phyloP scores from a whole-genome alignment of 2,329 filamentous ascomycete species.

The Metarhizium sp. region DNA sequence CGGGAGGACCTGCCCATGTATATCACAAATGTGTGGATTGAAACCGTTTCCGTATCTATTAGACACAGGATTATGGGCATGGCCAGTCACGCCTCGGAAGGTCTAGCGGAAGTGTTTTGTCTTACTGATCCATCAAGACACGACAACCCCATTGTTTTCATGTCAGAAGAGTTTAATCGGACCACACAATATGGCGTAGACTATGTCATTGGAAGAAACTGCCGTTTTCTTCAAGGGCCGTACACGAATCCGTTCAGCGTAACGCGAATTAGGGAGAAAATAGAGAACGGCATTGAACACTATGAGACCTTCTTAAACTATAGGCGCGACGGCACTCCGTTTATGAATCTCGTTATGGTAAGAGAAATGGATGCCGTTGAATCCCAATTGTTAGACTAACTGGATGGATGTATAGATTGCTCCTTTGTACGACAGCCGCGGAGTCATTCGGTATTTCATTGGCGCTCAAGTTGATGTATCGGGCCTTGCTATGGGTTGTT shows the following conservation, averaged over 20 bases:
- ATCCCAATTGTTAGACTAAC: neutral
- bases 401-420: conserved; percentile 46
- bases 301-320: conserved; percentile 72
- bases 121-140: conserved; percentile 61
- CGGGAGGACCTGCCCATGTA: conserved; percentile 62
- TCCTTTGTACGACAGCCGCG: conserved; percentile 58
- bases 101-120: conserved; percentile 67
- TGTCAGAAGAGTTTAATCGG: conserved; percentile 64
- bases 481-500: conserved; percentile 55
- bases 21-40: conserved; percentile 58
- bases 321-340: conserved; percentile 65
- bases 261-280: conserved; percentile 49
- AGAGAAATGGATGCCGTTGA: neutral
- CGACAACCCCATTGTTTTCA: conserved; percentile 69
- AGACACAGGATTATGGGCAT: conserved; percentile 57
- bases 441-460: conserved; percentile 57
- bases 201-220: conserved; percentile 68
- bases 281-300: conserved; percentile 56
- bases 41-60: conserved; percentile 58
- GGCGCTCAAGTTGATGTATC: conserved; percentile 66
- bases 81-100: conserved; percentile 59
- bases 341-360: conserved; percentile 68
- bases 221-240: conserved; percentile 69
- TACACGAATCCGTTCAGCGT: conserved; percentile 57
- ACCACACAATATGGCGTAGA: conserved; percentile 56